Base-by-base conservation (phyloP, 1,139 yeast species). In the Yarrowia galli region DNA sequence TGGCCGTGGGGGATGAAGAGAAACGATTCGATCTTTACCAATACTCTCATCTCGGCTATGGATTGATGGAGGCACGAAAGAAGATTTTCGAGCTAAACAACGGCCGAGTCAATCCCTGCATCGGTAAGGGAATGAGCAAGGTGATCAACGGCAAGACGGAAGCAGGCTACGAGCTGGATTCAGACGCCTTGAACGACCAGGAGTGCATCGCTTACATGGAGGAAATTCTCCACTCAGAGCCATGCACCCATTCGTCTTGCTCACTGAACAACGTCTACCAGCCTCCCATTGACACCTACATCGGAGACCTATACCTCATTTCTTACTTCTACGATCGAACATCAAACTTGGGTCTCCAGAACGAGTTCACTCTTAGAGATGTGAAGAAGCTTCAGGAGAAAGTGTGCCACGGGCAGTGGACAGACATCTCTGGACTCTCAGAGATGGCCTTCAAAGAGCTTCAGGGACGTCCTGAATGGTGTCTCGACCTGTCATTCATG, bases 201-300 rank as follows among this genome's bases (percentile, higher is more conserved):
- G 92, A 89, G 77, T 92, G 98, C 79, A 85, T 97, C 73, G 85
- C 82, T 76, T 78, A 91, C 68, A 90, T 97, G 10, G 97, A 91
- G 75, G 77, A 83, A 68, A 85, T 90, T 36, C 83, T 92, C 77
- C 88, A 90, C 78, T 90, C 91, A 51, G 82, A 85, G 13, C 86
- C 83, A 71, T 92, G 98, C 82, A 76, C 81, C 2, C 76, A 81
- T 51, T 84, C 85, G 70, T 95, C 97, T 67, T 92, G 98, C 79
- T 91, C 97, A 1, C 92, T 92, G 83, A 92, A 92, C 75, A 97
- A 98, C 74, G 88, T 91, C 67, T 93, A 92, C 77, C 98, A 92
- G 79, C 98, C 98, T n/a, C 89, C 97, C 1, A 82, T 92, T 72
- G 86, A 86, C 81, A 82, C 84, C 70, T 82, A 82, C 69, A 77